phyloP scores from a whole-genome alignment of 208 protist genomes.

The Blastocrithidia nonstop region DNA sequence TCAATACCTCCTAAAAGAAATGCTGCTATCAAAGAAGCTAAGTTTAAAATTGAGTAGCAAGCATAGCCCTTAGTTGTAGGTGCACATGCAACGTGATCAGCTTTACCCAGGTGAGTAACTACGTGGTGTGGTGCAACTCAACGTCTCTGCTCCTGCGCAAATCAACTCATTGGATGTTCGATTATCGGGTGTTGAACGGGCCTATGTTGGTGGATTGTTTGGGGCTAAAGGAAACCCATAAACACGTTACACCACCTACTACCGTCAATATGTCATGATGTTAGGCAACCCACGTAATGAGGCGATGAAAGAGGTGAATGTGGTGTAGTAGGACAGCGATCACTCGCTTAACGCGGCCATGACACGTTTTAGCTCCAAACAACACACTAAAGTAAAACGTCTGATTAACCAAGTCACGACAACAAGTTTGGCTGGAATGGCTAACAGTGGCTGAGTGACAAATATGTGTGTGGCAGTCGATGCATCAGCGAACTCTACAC shows the following conservation, averaged over 20 bases:
- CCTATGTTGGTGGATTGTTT: conserved; percentile 13
- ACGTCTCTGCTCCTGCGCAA: conserved; percentile 10
- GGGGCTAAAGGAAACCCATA: conserved; percentile 14
- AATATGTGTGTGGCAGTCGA: too few relatives aligned
- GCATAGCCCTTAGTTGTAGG: conserved; percentile 2
- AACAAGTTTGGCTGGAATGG: too few relatives aligned
- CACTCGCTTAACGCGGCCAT: not conserved
- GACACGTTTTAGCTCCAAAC: too few relatives aligned
- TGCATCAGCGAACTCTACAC: too few relatives aligned
- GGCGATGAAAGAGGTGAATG: not conserved
- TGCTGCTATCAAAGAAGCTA: not conserved
- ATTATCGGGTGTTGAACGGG: conserved; percentile 16
- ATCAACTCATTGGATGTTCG: conserved; percentile 19
- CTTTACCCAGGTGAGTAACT: conserved; percentile 38
- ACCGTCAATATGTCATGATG: conserved; percentile 27
- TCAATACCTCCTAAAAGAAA: too few relatives aligned
- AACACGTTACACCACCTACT: conserved; percentile 24
- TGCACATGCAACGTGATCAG: conserved; percentile 11
- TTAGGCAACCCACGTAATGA: conserved; percentile 6
- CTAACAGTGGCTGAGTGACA: too few relatives aligned
- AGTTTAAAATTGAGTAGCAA: not conserved
- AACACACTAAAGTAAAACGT: too few relatives aligned
- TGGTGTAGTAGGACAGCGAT: conserved; percentile 2
- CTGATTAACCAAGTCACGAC: too few relatives aligned
- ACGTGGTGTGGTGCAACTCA: conserved; percentile 29